Evolutionary conservation across 331 rosid genomes (phyloP).

Genomic region (Malus hybrid): DNA sequence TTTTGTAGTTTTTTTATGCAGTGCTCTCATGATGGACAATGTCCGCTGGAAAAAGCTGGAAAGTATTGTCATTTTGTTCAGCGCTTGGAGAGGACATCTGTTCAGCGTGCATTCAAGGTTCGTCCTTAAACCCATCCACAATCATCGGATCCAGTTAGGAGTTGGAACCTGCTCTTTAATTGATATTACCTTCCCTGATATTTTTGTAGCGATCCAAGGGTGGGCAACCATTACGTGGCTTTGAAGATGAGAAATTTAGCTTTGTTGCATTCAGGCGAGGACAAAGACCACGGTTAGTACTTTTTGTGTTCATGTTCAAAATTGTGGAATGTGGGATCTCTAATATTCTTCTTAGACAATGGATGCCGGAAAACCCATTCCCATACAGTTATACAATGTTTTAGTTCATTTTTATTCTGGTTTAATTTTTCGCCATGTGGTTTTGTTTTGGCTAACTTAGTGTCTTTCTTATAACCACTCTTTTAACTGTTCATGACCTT

Average conservation of each 20-base stretch:
- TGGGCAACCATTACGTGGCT: constrained; percentile 67
- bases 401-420: neutral
- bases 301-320: neutral
- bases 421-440: neutral
- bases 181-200: constrained; percentile 2
- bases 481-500: neutral
- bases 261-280: constrained; percentile 78
- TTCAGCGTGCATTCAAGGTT: constrained; percentile 88
- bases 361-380: neutral
- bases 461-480: neutral
- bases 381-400: neutral
- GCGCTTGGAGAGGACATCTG: constrained; percentile 87
- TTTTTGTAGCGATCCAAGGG: constrained; percentile 72
- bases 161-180: neutral
- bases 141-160: neutral
- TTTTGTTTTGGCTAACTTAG: neutral
- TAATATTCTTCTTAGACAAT: neutral
- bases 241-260: constrained; percentile 92
- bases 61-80: constrained; percentile 93
- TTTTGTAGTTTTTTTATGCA: constrained; percentile 25
- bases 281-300: constrained; percentile 67
- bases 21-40: constrained; percentile 93
- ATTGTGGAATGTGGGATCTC: neutral
- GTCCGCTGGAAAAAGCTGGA: constrained; percentile 66
- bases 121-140: neutral